Base-by-base conservation (phyloP, 441 rosid genomes). In the Cnidoscolus chayamansa region DNA sequence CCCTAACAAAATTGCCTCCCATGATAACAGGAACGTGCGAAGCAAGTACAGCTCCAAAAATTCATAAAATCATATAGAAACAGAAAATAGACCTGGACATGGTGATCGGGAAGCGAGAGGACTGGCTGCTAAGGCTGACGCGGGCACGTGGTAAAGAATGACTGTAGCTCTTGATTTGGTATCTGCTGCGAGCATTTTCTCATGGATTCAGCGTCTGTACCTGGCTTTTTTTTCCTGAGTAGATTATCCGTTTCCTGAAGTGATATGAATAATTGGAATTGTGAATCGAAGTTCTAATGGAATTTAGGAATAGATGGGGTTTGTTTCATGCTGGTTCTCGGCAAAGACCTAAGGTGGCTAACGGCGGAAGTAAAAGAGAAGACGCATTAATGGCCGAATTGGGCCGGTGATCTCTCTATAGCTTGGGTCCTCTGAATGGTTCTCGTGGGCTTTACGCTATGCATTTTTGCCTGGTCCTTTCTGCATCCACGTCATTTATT, bases 61-160 rank as follows among this genome's bases (percentile, higher is more conserved):
- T 40, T 55, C 12, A 49, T 1, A 30, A n/a, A 53, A 53, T 2
- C 16, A 19, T 58, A 4, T 0, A 20, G 53, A 7, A 19, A 53
- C 7, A 6, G 20, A 17, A 15, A 10, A 64, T n/a, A 10, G 48
- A 86, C 90, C 90, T 88, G 68, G 86, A 82, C 93, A 86, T 88
- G 75, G 84, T 79, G 86, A 81, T 59, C 60, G 72, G 43, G 32
- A 17, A 32, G 8, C 1, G 48, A 57, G 3, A 48, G 62, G 72
- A 54, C 8, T 17, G 63, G 62, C 16, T 15, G 77, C 25, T 40
- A 72, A 61, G 61, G 81, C 72, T 80, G 84, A 75, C 71, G 57
- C 10, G 53, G 66, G 73, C 47, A 70, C 71, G 73, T 4, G 65
- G 60, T 8, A 67, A 66, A 68, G 0, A 67, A 62, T 45, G 20